Evolutionary conservation across 176 grass and related monocot species (phyloP), one percentile per base, ranked within the genome.

Genomic region (Miscanthus lutarioriparius): DNA sequence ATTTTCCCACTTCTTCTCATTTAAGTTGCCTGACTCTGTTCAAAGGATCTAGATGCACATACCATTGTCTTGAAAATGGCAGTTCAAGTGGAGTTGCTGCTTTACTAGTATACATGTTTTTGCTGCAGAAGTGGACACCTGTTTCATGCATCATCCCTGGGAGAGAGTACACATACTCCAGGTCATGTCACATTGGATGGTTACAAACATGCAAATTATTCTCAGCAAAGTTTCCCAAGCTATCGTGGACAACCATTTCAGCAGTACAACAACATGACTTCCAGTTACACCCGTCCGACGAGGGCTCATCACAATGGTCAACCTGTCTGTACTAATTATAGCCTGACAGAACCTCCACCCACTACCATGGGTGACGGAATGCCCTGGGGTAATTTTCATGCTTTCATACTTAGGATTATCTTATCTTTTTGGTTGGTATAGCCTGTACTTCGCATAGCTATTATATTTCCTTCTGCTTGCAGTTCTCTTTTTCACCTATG

Each of bases 361-460:
- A 77, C 82, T 76, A 56, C 72, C 14, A 76, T 91, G 44, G 78
- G 61, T 87, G 92, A 95, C 13, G 75, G 76, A 81, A 87, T 92
- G 86, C 83, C 87, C 58, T 93, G 97, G 91, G 92, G 92, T 94
- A 92, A 87, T 87, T 91, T 84, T 78, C 19, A 32, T 67, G 61
- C 30, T 91, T 17, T 74, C 30, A 4, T 78, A 26, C 13, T 30
- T 91, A 14, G 48, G 13, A 77, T 78, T 74, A 2, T 78, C 74
- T 49, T 40, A 65, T 79, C 69, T 72, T 15, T 77, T 45, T 40
- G 28, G 30, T 79, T 41, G 27, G 23, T 62, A 73, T 72, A 72
- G 20, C 4, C 32, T 48, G 10, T 26, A 81, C 32, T 74, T 75
- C 38, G 35, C 58, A 83, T 74, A 54, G 1, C 43, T 80, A 37